Percentiles rank a stretch among this genome's conserved stretches.
phyloP scores from a whole-genome alignment of 2,329 filamentous ascomycete genomes.

The Phialophora chinensis region DNA sequence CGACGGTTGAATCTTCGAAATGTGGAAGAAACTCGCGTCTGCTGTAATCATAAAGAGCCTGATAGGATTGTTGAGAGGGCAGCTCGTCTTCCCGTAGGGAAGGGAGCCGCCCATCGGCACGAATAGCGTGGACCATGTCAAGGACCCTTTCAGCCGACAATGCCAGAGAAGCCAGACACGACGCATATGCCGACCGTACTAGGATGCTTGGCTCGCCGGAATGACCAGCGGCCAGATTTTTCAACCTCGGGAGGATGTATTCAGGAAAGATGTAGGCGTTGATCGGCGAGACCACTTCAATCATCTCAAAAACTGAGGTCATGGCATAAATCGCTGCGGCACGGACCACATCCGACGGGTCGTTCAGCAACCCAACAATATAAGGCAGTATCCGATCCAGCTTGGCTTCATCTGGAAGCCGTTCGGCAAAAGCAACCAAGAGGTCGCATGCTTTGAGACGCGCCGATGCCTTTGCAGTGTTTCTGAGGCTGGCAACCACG shows the following conservation, averaged over 20 bases:
- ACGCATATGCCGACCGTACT: conserved; percentile 88
- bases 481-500: conserved; percentile 85
- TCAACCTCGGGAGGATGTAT: conserved; percentile 66
- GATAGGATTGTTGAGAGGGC: conserved; percentile 71
- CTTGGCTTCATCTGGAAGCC: conserved; percentile 92
- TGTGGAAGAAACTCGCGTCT: conserved; percentile 79
- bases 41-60: conserved; percentile 86
- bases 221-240: conserved; percentile 61
- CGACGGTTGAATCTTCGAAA: conserved; percentile 87
- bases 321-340: conserved; percentile 84
- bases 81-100: conserved; percentile 77
- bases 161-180: conserved; percentile 86
- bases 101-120: conserved; percentile 80
- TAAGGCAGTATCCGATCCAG: conserved; percentile 92
- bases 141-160: conserved; percentile 83
- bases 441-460: conserved; percentile 89
- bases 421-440: conserved; percentile 86
- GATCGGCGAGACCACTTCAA: conserved; percentile 81
- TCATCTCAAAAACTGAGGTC: conserved; percentile 84
- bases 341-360: conserved; percentile 82
- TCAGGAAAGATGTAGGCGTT: conserved; percentile 72
- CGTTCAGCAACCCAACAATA: conserved; percentile 79
- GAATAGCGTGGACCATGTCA: conserved; percentile 86
- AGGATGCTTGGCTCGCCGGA: conserved; percentile 67
- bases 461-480: conserved; percentile 85